Percentiles rank a stretch among this genome's conserved stretches.
phyloP scores from a whole-genome alignment of 2,329 filamentous ascomycete species.

The Helminthosporium solani region DNA sequence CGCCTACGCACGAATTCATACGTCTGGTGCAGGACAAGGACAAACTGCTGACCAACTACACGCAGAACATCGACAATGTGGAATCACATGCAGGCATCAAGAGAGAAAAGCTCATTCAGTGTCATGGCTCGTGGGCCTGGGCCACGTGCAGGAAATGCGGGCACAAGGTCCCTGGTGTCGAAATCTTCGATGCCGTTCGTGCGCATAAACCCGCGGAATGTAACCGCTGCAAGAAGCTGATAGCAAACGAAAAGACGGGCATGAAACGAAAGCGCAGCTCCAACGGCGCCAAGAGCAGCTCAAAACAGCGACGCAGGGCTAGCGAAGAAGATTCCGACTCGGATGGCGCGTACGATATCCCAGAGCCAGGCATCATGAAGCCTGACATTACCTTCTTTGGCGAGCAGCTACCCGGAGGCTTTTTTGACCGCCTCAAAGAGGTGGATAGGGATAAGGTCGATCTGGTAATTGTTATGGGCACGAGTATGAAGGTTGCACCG shows the following conservation, averaged over 20 bases:
- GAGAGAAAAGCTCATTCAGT: conserved; percentile 84
- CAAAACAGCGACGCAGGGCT: conserved; percentile 52
- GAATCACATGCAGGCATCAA: conserved; percentile 82
- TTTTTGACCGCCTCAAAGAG: conserved; percentile 76
- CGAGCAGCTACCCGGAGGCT: conserved; percentile 81
- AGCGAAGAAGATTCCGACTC: conserved; percentile 56
- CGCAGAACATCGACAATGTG: conserved; percentile 97
- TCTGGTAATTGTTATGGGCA: conserved; percentile 93
- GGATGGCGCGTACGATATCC: conserved; percentile 65
- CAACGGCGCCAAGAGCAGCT: conserved; percentile 49
- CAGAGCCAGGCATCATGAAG: conserved; percentile 79
- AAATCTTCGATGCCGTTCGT: conserved; percentile 77
- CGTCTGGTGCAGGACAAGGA: conserved; percentile 80
- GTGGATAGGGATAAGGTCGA: conserved; percentile 80
- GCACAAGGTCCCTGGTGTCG: conserved; percentile 70
- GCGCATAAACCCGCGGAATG: conserved; percentile 77
- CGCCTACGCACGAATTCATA: conserved; percentile 94
- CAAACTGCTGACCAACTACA: conserved; percentile 95
- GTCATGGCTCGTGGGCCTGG: conserved; percentile 92
- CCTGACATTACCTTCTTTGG: conserved; percentile 99
- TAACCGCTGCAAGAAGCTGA: conserved; percentile 62
- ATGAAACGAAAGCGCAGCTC: conserved; percentile 56
- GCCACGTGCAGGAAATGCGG: conserved; percentile 85
- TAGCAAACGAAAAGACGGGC: conserved; percentile 51
- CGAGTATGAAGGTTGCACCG: conserved; percentile 90